Evolutionary conservation across 495 filamentous ascomycete species (phyloP).

Genomic region (Aspergillus diversus): DNA sequence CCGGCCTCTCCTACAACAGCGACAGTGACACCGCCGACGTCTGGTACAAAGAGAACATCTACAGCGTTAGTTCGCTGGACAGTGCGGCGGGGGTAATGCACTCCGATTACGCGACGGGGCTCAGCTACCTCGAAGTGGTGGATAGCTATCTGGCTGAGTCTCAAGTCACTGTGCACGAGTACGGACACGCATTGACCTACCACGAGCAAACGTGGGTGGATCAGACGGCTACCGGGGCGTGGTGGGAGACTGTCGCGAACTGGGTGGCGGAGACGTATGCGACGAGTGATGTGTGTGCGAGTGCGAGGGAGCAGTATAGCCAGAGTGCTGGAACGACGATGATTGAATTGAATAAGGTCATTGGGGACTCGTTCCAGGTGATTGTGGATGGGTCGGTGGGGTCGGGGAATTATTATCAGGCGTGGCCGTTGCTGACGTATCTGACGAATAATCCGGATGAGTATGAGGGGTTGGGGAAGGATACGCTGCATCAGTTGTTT

Average conservation of each 20-base stretch:
- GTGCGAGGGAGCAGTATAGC: slow-evolving; percentile 4
- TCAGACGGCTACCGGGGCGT: slow-evolving; percentile 17
- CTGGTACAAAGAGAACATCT: slow-evolving; percentile 23
- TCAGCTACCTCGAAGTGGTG: slow-evolving; percentile 19
- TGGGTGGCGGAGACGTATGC: slow-evolving; percentile 20
- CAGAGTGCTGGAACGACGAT: slow-evolving; percentile 9
- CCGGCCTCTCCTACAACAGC: slow-evolving; percentile 13
- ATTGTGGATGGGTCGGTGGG: slow-evolving; percentile 17
- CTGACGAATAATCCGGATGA: slow-evolving; percentile 23
- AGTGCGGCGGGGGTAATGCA: slow-evolving; percentile 16
- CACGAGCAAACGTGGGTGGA: slow-evolving; percentile 20
- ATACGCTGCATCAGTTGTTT: slow-evolving; percentile 11
- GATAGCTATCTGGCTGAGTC: slow-evolving; percentile 10
- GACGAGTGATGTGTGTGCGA: slow-evolving; percentile 14
- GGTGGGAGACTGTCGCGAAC: slow-evolving; percentile 22
- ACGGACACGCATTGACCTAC: slow-evolving; percentile 24
- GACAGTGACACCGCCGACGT: slow-evolving; percentile 1
- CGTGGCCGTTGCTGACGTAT: slow-evolving; percentile 21
- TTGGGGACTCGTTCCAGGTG: slow-evolving; percentile 20
- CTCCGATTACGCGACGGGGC: slow-evolving; percentile 12
- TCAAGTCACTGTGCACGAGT: slow-evolving; percentile 20
- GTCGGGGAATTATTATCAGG: slow-evolving; percentile 20
- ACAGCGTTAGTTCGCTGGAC: slow-evolving; percentile 3
- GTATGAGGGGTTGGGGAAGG: slow-evolving; percentile 15
- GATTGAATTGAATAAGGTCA: slow-evolving; percentile 19